Base-by-base conservation (phyloP, 1,139 yeast species). In the Protomyces pachydermus region DNA sequence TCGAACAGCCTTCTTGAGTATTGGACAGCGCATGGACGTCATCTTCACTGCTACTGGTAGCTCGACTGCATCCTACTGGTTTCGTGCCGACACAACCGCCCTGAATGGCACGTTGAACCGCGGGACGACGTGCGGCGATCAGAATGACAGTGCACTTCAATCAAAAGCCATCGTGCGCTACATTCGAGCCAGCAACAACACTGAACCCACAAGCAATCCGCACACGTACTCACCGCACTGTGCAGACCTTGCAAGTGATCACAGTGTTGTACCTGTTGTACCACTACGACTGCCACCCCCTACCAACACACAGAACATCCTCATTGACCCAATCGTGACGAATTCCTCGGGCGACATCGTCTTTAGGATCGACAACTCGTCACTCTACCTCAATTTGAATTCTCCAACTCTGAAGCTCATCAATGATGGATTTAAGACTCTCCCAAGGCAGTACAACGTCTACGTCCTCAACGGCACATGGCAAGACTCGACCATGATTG, bases 1-100 rank as follows among this genome's bases (percentile, higher is more conserved):
- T 25, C 67, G 65, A 37, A 63, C 65, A 32, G 54, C 64, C 4
- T 56, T 51, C 18, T 39, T 67, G 10, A 62, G 65, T 3, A 68
- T 67, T 35, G 95, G 91, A 16, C 95, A 88, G 76, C 80, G 96
- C 71, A 87, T 86, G 73, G 82, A 87, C 3, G 84, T 83, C 1
- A 73, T 84, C 66, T 70, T 85, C n/a, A 69, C 65, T 5, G 64
- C 67, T 38, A 64, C 65, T 10, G 64, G 61, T 2, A 12, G n/a
- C 16, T 25, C 64, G 10, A n/a, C 39, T 10, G 28, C 28, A 32
- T 65, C 61, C 3, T 73, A 72, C 69, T 77, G 76, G 74, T 68
- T 78, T 69, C 71, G 78, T 66, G 72, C 80, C 39, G 69, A 72
- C 65, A 70, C 57, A 18, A 32, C 54, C 34, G 54, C n/a, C 3